Conservation (phyloP, 352 stramenopile genomes). For the Phytophthora sp. region DNA sequence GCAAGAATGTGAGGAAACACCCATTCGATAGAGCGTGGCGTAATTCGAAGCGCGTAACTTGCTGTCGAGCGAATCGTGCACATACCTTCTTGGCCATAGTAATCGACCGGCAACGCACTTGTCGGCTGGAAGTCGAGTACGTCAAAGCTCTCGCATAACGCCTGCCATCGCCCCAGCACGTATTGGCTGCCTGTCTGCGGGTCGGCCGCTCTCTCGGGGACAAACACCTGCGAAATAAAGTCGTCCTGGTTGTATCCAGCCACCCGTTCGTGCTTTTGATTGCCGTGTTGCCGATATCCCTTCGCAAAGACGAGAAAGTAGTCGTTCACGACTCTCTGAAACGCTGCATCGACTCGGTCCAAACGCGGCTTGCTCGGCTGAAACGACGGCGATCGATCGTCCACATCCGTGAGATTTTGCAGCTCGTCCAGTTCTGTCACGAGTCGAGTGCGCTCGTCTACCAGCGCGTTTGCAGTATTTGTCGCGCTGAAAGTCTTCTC, state of each 20-base stretch:
- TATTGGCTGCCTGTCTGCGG: neutral
- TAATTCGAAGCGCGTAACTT: constrained; percentile 23
- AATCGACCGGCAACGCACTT: constrained; percentile 4
- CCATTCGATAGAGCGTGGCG: constrained; percentile 2
- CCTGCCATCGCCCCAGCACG: constrained; percentile 11
- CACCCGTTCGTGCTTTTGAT: neutral
- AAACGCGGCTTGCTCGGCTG: neutral
- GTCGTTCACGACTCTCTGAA: constrained; percentile 9
- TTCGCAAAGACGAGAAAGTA: constrained; percentile 16
- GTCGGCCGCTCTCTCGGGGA: neutral
- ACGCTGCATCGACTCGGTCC: neutral
- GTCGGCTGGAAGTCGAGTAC: constrained; percentile 24
- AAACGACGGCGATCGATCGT: neutral
- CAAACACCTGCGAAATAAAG: constrained; percentile 9
- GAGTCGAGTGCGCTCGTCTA: neutral
- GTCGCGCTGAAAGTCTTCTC: too few relatives aligned
- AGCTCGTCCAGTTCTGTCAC: constrained; percentile 1
- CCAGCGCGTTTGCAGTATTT: neutral
- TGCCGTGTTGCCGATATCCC: neutral
- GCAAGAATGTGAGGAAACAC: constrained; percentile 21
- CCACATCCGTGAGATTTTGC: neutral
- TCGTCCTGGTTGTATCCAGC: neutral
- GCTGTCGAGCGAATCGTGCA: constrained; percentile 16
- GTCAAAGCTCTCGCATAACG: constrained; percentile 15
- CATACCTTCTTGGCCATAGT: neutral